A percentile compares a stretch with the other conserved stretches of the same genome.
phyloP scores from a whole-genome alignment of 2,329 filamentous ascomycete genomes.

The Fusarium sp. region DNA sequence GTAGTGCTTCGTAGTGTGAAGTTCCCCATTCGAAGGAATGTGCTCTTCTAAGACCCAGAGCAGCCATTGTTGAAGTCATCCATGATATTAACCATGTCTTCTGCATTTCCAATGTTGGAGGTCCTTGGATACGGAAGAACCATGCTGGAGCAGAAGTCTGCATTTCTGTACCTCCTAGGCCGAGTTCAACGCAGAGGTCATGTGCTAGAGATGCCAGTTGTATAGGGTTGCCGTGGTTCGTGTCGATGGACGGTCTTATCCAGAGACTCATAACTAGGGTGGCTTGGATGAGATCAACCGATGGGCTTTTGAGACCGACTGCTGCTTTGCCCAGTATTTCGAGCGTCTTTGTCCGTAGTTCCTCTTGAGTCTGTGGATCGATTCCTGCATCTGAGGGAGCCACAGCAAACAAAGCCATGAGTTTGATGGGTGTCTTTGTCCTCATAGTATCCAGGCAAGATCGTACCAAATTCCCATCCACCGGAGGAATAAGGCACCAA shows the following conservation, averaged over 20 bases:
- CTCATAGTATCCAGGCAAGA: slow-evolving; percentile 17
- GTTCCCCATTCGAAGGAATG: slow-evolving; percentile 13
- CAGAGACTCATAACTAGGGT: slow-evolving; percentile 19
- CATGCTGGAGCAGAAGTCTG: slow-evolving; percentile 18
- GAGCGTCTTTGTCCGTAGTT: slow-evolving; percentile 9
- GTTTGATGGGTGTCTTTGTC: slow-evolving; percentile 3
- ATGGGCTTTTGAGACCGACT: slow-evolving; percentile 12
- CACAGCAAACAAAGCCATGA: slow-evolving; percentile 15
- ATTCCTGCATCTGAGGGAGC: not conserved
- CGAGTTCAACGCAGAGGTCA: slow-evolving; percentile 23
- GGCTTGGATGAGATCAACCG: slow-evolving; percentile 24
- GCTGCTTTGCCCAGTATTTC: slow-evolving; percentile 23
- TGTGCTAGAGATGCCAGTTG: slow-evolving; percentile 9
- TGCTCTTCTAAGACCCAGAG: slow-evolving; percentile 4
- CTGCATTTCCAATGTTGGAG: slow-evolving; percentile 17
- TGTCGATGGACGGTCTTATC: slow-evolving; percentile 11
- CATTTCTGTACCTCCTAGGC: slow-evolving; percentile 12
- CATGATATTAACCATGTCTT: slow-evolving; percentile 23
- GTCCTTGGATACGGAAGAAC: slow-evolving; percentile 27
- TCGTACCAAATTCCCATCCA: not conserved
- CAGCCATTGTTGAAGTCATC: slow-evolving; percentile 21
- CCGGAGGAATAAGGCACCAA: slow-evolving; percentile 13
- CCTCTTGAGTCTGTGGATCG: slow-evolving; percentile 1
- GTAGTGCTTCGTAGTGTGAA: slow-evolving; percentile 20
- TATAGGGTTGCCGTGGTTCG: slow-evolving; percentile 15